Percentiles rank a stretch among this genome's conserved stretches.
phyloP scores from a whole-genome alignment of 805 yeast genomes.

The Candida dendrica region DNA sequence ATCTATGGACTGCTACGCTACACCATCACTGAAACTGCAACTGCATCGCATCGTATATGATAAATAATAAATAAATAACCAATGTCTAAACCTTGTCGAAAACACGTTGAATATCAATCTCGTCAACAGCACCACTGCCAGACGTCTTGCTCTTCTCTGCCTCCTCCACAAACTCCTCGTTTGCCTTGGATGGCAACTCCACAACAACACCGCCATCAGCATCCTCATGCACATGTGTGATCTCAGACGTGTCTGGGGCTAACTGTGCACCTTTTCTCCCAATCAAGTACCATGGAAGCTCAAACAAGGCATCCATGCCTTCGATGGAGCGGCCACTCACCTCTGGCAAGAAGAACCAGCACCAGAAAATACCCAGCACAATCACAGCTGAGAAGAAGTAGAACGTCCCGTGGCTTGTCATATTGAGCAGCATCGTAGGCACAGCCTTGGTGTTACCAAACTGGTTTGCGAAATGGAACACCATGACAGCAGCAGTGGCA shows the following conservation, averaged over 20 bases:
- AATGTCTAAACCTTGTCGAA: background rate
- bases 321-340: constrained; percentile 32
- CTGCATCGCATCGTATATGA: too few species aligned
- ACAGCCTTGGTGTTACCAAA: constrained; percentile 50
- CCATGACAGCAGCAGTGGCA: constrained; percentile 46
- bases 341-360: constrained; percentile 31
- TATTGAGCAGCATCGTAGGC: constrained; percentile 40
- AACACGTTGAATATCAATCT: background rate
- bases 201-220: constrained; percentile 8
- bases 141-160: background rate
- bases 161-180: constrained; percentile 9
- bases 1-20: too few species aligned
- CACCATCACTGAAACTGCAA: too few species aligned
- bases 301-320: constrained; percentile 29
- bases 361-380: constrained; percentile 31
- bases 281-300: constrained; percentile 49
- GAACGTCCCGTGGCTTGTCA: constrained; percentile 44
- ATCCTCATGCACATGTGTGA: constrained; percentile 17
- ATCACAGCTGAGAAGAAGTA: constrained; percentile 41
- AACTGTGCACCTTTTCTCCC: constrained; percentile 47
- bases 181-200: constrained; percentile 9
- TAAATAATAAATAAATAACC: too few species aligned
- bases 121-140: background rate
- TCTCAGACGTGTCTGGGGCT: constrained; percentile 44
- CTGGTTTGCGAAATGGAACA: constrained; percentile 49